Base-by-base conservation (phyloP, 2,329 filamentous ascomycete species). In the Pseudogymnoascus pannorum region DNA sequence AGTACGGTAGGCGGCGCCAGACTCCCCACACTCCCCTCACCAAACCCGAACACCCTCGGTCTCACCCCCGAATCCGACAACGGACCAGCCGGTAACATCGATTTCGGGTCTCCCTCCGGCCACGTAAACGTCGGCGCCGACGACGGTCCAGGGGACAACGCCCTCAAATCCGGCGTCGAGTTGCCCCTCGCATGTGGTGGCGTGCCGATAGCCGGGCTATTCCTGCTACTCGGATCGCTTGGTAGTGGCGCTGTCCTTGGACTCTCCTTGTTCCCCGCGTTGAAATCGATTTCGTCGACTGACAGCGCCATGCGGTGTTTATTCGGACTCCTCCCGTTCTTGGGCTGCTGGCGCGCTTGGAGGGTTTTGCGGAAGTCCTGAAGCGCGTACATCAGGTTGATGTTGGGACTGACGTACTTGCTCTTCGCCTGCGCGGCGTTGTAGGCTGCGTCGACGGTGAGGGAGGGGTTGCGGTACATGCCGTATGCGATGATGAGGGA, bases 301-400 rank as follows among this genome's bases (percentile, higher is more conserved):
- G 85, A 87, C 16, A 86, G 72, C 0, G 84, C 84, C 40, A 81
- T 73, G 18, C 84, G 77, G 70, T 87, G 85, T 72, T 84, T 85
- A 0, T 80, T 81, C 6, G 83, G 79, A 63, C 81, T 85, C 63
- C 81, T 76, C 54, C 80, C 82, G 58, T 67, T 69, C 73, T 75
- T 68, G 3, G 74, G 64, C 65, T 76, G 81, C 72, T 77, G 83
- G 69, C 78, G 81, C 36, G 36, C 36, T 1, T 79, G 74, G 2
- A 87, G 72, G 57, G 86, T 78, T 69, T 87, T 87, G 67, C 87
- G 85, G 71, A 92, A 93, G 69, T 93, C 89, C 72, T 92, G 89
- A 57, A 95, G 77, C 67, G 91, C 92, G 79, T 94, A 94, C 81
- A 95, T 92, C 66, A 95, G 79, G 67, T 90, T 90, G 91, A 95